Base-by-base conservation (phyloP, 495 filamentous ascomycete species). In the Hypomontagnella submonticulosa region DNA sequence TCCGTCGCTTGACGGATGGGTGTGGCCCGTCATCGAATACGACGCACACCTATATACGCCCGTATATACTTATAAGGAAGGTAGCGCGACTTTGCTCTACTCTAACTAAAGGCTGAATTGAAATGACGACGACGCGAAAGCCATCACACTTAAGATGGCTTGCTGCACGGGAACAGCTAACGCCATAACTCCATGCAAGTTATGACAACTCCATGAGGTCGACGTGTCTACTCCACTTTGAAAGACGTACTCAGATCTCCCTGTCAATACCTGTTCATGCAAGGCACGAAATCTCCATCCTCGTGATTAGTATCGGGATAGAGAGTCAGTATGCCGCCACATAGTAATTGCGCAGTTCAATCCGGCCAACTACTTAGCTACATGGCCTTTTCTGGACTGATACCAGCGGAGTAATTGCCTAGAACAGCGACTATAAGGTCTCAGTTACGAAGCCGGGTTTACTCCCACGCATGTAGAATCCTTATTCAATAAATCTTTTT, bases 1-100 rank as follows among this genome's bases (percentile, higher is more conserved):
- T 51, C 34, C 57, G 23, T 70, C 67, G 67, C 61, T 62, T 57
- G 57, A 58, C 67, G 67, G 67, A 64, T 69, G 38, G 30, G 34
- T 56, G 48, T 38, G 51, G 15, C 48, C 67, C 57, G 61, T 27
- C 12, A 20, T 52, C 50, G 33, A 57, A 60, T 69, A 37, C 60
- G 59, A 63, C 66, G 32, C 41, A 46, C 19, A 62, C 47, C n/a
- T 62, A 44, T 15, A n/a, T 51, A 50, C n/a, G 1, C 23, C 23
- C 30, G 16, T 4, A 34, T 3, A n/a, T 15, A 30, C 10, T 32
- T 50, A 27, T 37, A 13, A 12, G 42, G 43, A 50, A 50, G 12
- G 19, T 46, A 36, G 19, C 32, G 32, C 13, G 18, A 59, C 11
- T 23, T 43, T 43, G 33, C 40, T 41, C 38, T 10, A 46, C 34